These are phyloP conservation scores for Chenopodium berlandieri DNA, from an alignment of 148 eudicot genomes.

Conservation along the genomic window DNA sequence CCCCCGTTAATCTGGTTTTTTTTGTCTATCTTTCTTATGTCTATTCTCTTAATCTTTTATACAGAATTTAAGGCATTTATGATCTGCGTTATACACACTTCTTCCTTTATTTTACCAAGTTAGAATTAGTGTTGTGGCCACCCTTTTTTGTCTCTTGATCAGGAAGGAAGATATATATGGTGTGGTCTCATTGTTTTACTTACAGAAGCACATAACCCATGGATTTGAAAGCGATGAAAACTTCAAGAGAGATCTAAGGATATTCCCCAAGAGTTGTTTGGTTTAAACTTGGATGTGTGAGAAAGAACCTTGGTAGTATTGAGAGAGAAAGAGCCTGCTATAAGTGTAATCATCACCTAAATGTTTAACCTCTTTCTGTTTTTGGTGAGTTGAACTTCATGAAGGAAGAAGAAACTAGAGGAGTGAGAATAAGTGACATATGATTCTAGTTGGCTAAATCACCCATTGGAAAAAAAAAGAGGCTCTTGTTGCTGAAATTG, in stretches of 20 bases:
- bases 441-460: neutral
- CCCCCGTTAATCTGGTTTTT: neutral
- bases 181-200: neutral
- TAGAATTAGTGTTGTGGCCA: neutral
- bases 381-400: neutral
- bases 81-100: neutral
- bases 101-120: neutral
- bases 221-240: neutral
- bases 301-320: neutral
- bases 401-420: neutral
- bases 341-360: neutral
- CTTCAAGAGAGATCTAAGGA: neutral
- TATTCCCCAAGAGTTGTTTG: neutral
- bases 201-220: neutral
- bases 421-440: neutral
- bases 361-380: neutral
- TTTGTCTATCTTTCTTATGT: neutral
- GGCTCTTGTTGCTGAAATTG: neutral
- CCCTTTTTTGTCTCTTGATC: neutral
- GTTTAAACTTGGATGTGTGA: neutral
- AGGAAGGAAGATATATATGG: neutral
- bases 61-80: neutral
- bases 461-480: neutral
- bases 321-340: neutral
- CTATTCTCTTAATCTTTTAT: neutral